Evolutionary conservation across 2,329 filamentous ascomycete species (phyloP), one percentile per base, ranked within the genome.

Genomic region (Immersiporthe knoxdaviesiana): DNA sequence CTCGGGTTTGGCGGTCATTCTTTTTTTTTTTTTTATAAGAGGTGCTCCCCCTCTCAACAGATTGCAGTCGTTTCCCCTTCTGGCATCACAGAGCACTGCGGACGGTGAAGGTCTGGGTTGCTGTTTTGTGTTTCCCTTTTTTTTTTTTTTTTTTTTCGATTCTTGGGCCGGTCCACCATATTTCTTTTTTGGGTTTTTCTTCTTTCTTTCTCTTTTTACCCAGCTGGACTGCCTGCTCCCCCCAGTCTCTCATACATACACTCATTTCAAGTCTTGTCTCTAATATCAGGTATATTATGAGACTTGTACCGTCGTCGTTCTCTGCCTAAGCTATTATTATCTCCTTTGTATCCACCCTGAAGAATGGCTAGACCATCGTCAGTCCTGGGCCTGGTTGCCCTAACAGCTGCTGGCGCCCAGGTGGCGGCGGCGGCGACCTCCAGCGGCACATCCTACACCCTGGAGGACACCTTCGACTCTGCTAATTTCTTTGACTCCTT

Each of bases 401-500:
- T 66, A 11, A n/a, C 32, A 27, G 14, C 54, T n/a, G 12, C 24
- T 35, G 35, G 35, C 12, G 27, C 54, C 54, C 27, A 44, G 24
- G 30, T 44, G 21, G 27, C 39, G 16, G 6, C 39, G 16, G 6
- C 44, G 6, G 21, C 44, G 2, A 47, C 56, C 16, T 54, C 63
- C 35, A 67, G 75, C 74, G 21, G 77, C 58, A 74, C 76, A 37
- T 72, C 77, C 32, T 88, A 88, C 76, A 76, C 74, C 18, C 79
- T 87, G 65, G 76, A 81, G 66, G 82, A 84, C 72, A 76, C 77
- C 54, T 88, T 81, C 77, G 81, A 87, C 77, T 67, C 76, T 3
- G 79, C 76, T 75, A 88, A 88, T 80, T 88, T 88, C 78, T 88
- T 88, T 77, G 72, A 80, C 24, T 77, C 79, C 63, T 88, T 88